A percentile compares a stretch with the other conserved stretches of the same genome.
Conservation (phyloP, 257 asterid genomes). For the Scutellaria galericulata region DNA sequence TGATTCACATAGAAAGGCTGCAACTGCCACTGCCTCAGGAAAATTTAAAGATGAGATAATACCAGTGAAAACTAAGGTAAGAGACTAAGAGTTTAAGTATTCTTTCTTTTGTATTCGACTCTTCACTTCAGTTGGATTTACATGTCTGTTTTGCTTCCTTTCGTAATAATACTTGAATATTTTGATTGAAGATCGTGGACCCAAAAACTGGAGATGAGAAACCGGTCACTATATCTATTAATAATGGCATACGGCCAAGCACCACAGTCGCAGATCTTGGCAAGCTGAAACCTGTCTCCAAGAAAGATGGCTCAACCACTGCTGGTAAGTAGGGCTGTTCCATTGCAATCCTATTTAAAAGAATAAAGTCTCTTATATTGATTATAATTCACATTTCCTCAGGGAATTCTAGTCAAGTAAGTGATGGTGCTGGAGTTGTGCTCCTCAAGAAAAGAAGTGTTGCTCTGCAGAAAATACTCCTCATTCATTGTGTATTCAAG, state of each 20-base stretch:
- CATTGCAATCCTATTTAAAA: not conserved
- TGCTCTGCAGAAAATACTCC: conserved; percentile 92
- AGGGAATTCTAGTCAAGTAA: conserved; percentile 98
- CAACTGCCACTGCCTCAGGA: conserved; percentile 97
- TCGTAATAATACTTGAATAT: conserved; percentile 28
- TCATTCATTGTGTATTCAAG: conserved; percentile 95
- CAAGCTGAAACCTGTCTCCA: conserved; percentile 90
- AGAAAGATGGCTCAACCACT: conserved; percentile 98
- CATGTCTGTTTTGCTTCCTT: not conserved
- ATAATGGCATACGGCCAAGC: conserved; percentile 89
- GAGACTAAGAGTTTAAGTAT: conserved; percentile 28
- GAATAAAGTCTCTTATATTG: conserved; percentile 21
- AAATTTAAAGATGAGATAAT: conserved; percentile 92
- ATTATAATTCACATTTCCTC: conserved; percentile 26
- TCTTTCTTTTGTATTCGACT: not conserved
- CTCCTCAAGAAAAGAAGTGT: conserved; percentile 94
- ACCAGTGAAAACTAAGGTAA: conserved; percentile 87
- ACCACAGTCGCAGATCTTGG: conserved; percentile 64
- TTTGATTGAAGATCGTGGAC: conserved; percentile 72
- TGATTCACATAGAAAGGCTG: conserved; percentile 94
- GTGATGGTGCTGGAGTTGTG: conserved; percentile 99
- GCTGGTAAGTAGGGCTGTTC: conserved; percentile 61
- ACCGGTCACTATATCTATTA: conserved; percentile 79
- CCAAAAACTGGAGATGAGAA: conserved; percentile 96
- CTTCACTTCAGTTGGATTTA: not conserved